Percentiles rank a stretch among this genome's conserved stretches.
Conservation (phyloP, 352 stramenopile species). For the Globisporangium perplexum region DNA sequence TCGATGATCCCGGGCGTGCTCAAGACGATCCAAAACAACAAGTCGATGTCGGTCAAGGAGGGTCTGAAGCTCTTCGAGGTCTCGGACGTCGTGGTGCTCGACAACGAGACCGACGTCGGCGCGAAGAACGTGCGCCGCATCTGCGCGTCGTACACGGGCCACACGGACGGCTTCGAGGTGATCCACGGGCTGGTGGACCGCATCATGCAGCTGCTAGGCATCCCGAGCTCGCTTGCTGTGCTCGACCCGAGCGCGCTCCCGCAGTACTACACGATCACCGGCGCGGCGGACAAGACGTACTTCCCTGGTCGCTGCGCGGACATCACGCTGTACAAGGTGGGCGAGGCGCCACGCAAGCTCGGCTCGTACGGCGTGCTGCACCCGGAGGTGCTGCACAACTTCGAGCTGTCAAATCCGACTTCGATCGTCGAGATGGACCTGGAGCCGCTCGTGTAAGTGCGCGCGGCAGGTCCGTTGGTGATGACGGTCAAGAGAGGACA, state of each 20-base stretch:
- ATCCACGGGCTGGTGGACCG: constrained; percentile 99
- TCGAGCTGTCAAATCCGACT: constrained; percentile 96
- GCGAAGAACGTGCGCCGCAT: constrained; percentile 95
- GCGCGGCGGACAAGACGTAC: constrained; percentile 78
- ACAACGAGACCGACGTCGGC: constrained; percentile 91
- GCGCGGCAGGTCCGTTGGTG: too few species aligned
- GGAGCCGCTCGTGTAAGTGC: constrained; percentile 92
- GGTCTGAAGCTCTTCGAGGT: constrained; percentile 99
- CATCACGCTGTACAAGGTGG: constrained; percentile 88
- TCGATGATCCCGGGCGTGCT: constrained; percentile 97
- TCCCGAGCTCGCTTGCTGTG: constrained; percentile 72
- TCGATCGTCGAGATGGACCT: constrained; percentile 98
- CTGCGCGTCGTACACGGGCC: constrained; percentile 95
- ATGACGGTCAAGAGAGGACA: constrained; percentile 3
- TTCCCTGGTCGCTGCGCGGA: constrained; percentile 96
- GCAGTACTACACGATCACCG: constrained; percentile 77
- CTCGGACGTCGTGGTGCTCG: constrained; percentile 97
- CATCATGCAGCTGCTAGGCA: constrained; percentile 97
- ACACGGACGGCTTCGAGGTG: constrained; percentile 98
- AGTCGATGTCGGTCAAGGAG: constrained; percentile 93
- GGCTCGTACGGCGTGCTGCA: constrained; percentile 98
- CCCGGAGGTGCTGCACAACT: constrained; percentile 96
- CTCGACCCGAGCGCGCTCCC: constrained; percentile 55
- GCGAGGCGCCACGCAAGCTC: constrained; percentile 63
- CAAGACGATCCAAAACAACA: constrained; percentile 99